A percentile compares a stretch with the other conserved stretches of the same genome.
phyloP scores from a whole-genome alignment of 176 grass and related monocot genomes.

The Saccharum spontaneum region DNA sequence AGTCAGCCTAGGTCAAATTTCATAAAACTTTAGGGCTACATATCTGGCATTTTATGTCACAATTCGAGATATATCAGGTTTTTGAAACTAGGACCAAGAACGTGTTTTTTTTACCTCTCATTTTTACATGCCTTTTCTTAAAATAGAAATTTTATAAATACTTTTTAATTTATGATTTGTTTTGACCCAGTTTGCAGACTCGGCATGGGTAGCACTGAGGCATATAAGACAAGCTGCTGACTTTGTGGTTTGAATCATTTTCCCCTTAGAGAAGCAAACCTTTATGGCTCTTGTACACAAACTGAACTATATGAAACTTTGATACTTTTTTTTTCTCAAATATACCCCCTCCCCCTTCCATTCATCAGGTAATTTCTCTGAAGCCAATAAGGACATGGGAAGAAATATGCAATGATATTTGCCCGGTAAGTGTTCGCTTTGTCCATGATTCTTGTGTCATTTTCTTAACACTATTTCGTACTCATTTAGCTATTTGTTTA shows the following conservation, averaged over 20 bases:
- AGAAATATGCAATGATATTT: conserved; percentile 75
- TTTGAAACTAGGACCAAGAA: neutral
- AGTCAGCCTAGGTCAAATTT: neutral
- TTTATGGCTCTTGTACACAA: neutral
- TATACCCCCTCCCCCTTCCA: neutral
- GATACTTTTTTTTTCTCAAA: neutral
- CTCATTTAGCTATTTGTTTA: conserved; percentile 44
- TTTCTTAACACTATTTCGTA: neutral
- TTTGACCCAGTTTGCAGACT: conserved; percentile 64
- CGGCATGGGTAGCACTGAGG: conserved; percentile 72
- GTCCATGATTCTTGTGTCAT: neutral
- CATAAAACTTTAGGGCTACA: neutral
- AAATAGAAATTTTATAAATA: neutral
- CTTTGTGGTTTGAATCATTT: conserved; percentile 57
- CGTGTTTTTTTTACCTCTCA: neutral
- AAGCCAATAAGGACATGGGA: conserved; percentile 72
- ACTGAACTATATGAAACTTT: conserved; percentile 19
- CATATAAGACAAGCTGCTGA: conserved; percentile 83
- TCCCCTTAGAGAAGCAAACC: neutral
- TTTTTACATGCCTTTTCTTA: neutral
- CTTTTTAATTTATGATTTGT: conserved; percentile 41
- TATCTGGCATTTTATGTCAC: neutral
- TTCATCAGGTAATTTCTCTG: conserved; percentile 67
- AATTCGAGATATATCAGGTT: neutral
- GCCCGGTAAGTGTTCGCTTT: conserved; percentile 52